Evolutionary conservation across 306 rosid genomes (phyloP).

Genomic region (Elaeagnus macrophylla): DNA sequence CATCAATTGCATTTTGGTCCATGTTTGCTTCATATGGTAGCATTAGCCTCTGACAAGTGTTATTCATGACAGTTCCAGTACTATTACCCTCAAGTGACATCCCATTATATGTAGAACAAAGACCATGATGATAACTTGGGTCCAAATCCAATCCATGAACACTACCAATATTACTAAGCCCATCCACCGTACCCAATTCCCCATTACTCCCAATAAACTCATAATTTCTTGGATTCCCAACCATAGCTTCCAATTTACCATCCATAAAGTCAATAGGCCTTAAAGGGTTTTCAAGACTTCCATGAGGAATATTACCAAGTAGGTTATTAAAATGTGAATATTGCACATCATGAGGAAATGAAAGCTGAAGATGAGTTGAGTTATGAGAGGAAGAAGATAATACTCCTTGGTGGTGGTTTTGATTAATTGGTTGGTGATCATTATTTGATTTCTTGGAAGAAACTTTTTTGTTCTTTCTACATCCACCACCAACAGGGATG

Average conservation of each 20-base stretch:
- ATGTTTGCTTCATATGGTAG: constrained; percentile 42
- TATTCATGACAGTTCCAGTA: constrained; percentile 35
- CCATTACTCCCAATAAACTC: constrained; percentile 40
- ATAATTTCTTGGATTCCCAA: constrained; percentile 35
- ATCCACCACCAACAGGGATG: constrained; percentile 95
- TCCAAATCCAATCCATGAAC: constrained; percentile 30
- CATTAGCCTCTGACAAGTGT: constrained; percentile 66
- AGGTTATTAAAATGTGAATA: constrained; percentile 49
- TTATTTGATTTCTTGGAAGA: constrained; percentile 59
- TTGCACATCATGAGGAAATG: constrained; percentile 50
- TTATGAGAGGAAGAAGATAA: constrained; percentile 25
- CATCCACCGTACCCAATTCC: constrained; percentile 16
- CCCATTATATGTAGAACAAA: constrained; percentile 43
- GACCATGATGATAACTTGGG: constrained; percentile 42
- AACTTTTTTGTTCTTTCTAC: constrained; percentile 81
- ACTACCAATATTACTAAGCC: background rate
- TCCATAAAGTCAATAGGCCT: constrained; percentile 80
- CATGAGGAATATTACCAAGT: constrained; percentile 28
- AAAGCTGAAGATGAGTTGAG: constrained; percentile 66
- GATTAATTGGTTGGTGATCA: constrained; percentile 5
- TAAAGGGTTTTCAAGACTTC: constrained; percentile 39
- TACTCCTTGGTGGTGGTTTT: constrained; percentile 14
- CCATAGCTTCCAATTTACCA: constrained; percentile 47
- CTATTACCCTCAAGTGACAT: constrained; percentile 39
- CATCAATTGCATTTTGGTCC: constrained; percentile 39